Evolutionary conservation across 2,329 filamentous ascomycete species (phyloP).

Genomic region (Paramyrothecium sp.): DNA sequence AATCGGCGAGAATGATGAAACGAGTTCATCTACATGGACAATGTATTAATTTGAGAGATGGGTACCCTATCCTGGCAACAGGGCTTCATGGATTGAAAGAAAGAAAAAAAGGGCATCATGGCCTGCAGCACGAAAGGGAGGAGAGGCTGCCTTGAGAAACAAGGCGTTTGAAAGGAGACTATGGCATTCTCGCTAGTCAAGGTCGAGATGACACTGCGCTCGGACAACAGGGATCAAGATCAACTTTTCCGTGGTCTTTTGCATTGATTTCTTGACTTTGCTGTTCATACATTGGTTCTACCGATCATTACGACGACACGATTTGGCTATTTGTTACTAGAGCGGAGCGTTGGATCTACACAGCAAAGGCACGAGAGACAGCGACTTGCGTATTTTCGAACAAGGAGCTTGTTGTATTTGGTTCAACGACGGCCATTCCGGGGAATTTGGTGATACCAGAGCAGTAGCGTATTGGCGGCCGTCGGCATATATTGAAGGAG

Average conservation of each 20-base stretch:
- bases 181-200: no score
- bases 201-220: no score
- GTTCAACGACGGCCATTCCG: background rate
- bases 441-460: background rate
- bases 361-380: background rate
- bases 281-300: conserved; percentile 1
- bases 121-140: no score
- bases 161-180: no score
- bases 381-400: background rate
- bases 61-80: background rate
- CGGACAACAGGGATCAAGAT: no score
- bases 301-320: conserved; percentile 26
- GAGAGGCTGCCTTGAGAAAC: no score
- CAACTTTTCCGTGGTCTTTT: background rate
- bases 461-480: background rate
- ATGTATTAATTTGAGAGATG: conserved; percentile 4
- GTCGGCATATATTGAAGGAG: background rate
- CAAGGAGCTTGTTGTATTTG: background rate
- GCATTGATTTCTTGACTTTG: conserved; percentile 13
- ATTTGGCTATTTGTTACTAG: conserved; percentile 23
- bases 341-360: conserved; percentile 17
- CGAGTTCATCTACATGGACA: no score
- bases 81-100: conserved; percentile 1
- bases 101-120: background rate
- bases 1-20: background rate